phyloP scores from a whole-genome alignment of 192 early-diverging fungal species.

The Globomyces pollinis-pini region DNA sequence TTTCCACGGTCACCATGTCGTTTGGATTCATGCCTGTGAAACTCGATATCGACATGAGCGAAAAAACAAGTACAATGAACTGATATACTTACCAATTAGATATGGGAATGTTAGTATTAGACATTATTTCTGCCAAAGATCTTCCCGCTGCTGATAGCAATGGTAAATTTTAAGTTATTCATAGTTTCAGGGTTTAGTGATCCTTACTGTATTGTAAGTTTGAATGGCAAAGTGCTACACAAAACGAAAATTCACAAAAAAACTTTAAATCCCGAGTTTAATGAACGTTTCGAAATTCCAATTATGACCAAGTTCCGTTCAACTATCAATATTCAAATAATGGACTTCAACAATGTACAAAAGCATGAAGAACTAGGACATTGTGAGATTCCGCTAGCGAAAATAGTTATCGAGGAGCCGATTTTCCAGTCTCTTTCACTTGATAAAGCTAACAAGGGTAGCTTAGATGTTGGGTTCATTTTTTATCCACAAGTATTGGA shows the following conservation, averaged over 20 bases:
- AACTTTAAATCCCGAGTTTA: slow-evolving; percentile 61
- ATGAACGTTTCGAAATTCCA: slow-evolving; percentile 29
- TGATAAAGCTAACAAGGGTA: slow-evolving; percentile 11
- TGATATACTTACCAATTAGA: slow-evolving; percentile 12
- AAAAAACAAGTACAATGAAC: background rate
- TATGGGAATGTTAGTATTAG: slow-evolving; percentile 32
- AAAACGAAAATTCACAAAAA: slow-evolving; percentile 73
- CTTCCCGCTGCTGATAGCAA: slow-evolving; percentile 47
- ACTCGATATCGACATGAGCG: background rate
- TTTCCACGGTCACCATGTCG: background rate
- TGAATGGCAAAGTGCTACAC: slow-evolving; percentile 38
- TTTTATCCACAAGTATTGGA: slow-evolving; percentile 28
- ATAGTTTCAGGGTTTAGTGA: slow-evolving; percentile 31
- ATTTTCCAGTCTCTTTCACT: slow-evolving; percentile 13
- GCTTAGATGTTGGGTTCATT: slow-evolving; percentile 20
- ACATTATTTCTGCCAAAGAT: slow-evolving; percentile 44
- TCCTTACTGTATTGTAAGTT: slow-evolving; percentile 32
- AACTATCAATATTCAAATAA: slow-evolving; percentile 48
- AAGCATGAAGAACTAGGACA: slow-evolving; percentile 61
- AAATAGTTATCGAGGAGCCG: slow-evolving; percentile 16
- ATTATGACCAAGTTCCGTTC: slow-evolving; percentile 31
- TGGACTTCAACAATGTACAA: slow-evolving; percentile 77
- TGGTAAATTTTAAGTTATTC: too few species aligned
- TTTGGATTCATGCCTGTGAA: slow-evolving; percentile 8
- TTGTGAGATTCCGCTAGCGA: slow-evolving; percentile 26